phyloP scores from a whole-genome alignment of 179 eudicot genomes.

The Nepenthes alata region DNA sequence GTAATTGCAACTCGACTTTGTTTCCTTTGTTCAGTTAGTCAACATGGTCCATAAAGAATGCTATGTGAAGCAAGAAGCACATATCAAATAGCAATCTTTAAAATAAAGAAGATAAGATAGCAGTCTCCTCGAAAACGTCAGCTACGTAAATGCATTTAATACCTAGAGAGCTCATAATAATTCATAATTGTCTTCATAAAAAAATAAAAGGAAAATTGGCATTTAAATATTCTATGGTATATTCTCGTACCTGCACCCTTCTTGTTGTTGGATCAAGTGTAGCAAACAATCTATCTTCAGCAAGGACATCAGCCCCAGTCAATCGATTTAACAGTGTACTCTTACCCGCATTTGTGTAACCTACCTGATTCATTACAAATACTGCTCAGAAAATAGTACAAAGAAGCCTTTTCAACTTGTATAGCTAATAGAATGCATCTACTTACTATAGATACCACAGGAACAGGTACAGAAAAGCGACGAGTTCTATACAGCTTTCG shows the following conservation, averaged over 20 bases:
- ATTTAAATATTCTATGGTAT: constrained; percentile 12
- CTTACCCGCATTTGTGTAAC: constrained; percentile 99
- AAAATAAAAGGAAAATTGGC: too few species aligned
- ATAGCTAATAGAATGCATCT: constrained; percentile 2
- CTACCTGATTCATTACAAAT: constrained; percentile 42
- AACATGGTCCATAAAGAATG: not conserved
- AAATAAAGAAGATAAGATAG: too few species aligned
- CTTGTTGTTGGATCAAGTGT: constrained; percentile 99
- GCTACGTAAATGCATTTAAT: too few species aligned
- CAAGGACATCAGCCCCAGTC: constrained; percentile 95
- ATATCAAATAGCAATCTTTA: not conserved
- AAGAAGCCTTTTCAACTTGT: not conserved
- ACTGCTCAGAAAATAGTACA: not conserved
- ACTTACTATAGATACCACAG: constrained; percentile 90
- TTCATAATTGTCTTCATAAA: too few species aligned
- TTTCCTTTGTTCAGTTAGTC: not conserved
- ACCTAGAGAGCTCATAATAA: too few species aligned
- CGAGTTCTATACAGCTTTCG: constrained; percentile 78
- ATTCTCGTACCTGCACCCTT: constrained; percentile 63
- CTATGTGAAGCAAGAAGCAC: not conserved
- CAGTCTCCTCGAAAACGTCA: too few species aligned
- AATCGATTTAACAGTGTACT: constrained; percentile 81
- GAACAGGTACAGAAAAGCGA: constrained; percentile 81
- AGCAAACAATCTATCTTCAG: constrained; percentile 90
- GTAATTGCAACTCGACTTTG: not conserved